These are phyloP conservation scores for Brassica nigra DNA, from an alignment of 345 rosid species.

Conservation along the genomic window DNA sequence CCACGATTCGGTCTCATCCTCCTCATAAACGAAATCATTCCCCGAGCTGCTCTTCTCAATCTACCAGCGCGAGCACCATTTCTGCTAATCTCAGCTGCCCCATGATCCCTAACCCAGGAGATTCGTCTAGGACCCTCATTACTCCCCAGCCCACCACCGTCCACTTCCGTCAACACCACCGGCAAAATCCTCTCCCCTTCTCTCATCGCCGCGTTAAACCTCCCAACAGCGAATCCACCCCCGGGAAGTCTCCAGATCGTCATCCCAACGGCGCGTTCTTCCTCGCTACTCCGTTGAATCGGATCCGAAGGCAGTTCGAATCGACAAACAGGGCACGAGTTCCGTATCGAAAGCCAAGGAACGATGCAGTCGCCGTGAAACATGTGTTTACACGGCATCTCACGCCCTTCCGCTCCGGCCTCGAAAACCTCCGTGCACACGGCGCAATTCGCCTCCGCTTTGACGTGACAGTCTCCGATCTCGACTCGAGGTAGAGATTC, in stretches of 20 bases:
- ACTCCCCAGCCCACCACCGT: conserved; percentile 58
- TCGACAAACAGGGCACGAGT: conserved; percentile 80
- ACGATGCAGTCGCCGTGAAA: conserved; percentile 73
- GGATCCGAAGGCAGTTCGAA: conserved; percentile 59
- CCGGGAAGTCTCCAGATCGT: conserved; percentile 87
- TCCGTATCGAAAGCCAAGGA: conserved; percentile 69
- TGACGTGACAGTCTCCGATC: conserved; percentile 44
- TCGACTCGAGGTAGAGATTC: conserved; percentile 64
- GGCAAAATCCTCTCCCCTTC: conserved; percentile 52
- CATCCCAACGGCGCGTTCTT: conserved; percentile 51
- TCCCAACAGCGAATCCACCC: conserved; percentile 83
- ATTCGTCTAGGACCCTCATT: conserved; percentile 48
- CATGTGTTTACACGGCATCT: conserved; percentile 81
- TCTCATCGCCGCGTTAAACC: conserved; percentile 54
- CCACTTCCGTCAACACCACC: conserved; percentile 69
- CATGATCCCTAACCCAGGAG: conserved; percentile 48
- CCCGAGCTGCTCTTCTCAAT: conserved; percentile 59
- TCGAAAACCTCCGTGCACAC: conserved; percentile 75
- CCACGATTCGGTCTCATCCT: conserved; percentile 47
- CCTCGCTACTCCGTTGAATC: not conserved
- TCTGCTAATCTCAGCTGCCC: conserved; percentile 35
- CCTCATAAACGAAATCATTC: conserved; percentile 59
- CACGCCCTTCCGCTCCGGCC: conserved; percentile 57
- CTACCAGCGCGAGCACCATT: conserved; percentile 40
- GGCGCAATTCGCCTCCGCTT: conserved; percentile 65